Base-by-base conservation (phyloP, 2,329 filamentous ascomycete genomes). In the Arthrobotrys pseudoclavata region DNA sequence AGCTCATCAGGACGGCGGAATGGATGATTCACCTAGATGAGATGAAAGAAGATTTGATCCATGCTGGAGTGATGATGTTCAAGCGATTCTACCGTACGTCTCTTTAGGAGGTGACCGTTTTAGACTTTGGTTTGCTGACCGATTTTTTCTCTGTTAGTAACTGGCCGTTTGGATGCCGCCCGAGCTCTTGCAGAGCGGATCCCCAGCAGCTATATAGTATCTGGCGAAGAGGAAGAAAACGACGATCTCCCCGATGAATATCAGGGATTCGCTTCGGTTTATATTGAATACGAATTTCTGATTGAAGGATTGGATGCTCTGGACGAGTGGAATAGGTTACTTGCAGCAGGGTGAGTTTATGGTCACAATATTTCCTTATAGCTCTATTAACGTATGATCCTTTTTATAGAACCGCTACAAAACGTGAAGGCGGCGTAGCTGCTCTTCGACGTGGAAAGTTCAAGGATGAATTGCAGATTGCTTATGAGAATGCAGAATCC, bases 51-150 rank as follows among this genome's bases (percentile, higher is more conserved):
- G 87, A 91, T 72, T 90, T 92, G 22, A 92, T 95, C 81, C 84
- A 86, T 18, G 86, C 89, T 69, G 90, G 93, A 48, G 88, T 89
- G 31, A 87, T 89, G 80, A 88, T 94, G n/a, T 93, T 97, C 84
- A 92, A 92, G 82, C 90, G 91, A 77, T 94, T 97, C 82, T 87
- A 97, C 55, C 88, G 93, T 96, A 88, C 86, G 93, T 88, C 10
- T 55, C 24, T 6, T 13, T 42, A 15, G 1, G 37, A 45, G n/a
- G 29, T 26, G 4, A 10, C n/a, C 42, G 1, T 24, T 22, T 24
- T 40, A 24, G 34, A 18, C 10, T 3, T 40, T 40, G 34, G 1
- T 20, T 18, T 20, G n/a, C 37, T 52, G 62, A 48, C 47, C 15
- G 18, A 81, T 83, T 20, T 20, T 45, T 20, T 45, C 12, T 76